phyloP scores from a whole-genome alignment of 1,284 basidiomycete genomes.

The Cryptococcus jaspeensis region DNA sequence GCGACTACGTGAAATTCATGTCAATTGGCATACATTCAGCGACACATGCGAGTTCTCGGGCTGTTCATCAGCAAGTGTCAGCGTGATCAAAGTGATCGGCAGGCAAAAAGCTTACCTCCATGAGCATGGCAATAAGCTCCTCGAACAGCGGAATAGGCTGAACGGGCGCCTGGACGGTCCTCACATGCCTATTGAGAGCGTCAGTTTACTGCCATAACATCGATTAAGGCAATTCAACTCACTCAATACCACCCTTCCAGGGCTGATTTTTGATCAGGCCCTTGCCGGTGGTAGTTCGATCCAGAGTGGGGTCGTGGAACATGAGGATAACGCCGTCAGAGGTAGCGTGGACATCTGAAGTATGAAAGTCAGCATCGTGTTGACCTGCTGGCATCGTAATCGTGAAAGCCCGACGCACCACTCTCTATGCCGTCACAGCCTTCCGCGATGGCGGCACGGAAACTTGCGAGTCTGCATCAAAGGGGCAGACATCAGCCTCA shows the following conservation, averaged over 20 bases:
- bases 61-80: conserved; percentile 49
- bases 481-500: neutral
- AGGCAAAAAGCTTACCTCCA: conserved; percentile 55
- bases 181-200: conserved; percentile 57
- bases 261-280: conserved; percentile 56
- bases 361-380: neutral
- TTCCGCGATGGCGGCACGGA: conserved; percentile 86
- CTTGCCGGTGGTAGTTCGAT: conserved; percentile 59
- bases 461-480: conserved; percentile 69
- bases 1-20: neutral
- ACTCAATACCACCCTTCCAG: conserved; percentile 51
- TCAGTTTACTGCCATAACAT: neutral
- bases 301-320: conserved; percentile 84
- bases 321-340: conserved; percentile 86
- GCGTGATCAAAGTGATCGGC: neutral
- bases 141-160: conserved; percentile 84
- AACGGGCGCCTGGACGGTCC: conserved; percentile 77
- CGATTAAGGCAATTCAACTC: conserved; percentile 12
- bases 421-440: conserved; percentile 93
- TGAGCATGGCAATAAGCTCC: conserved; percentile 74
- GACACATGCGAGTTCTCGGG: conserved; percentile 79
- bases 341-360: conserved; percentile 90
- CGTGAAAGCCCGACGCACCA: conserved; percentile 26
- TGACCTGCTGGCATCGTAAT: neutral
- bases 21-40: conserved; percentile 61